Conservation (phyloP, 768 basidiomycete species). For the Podaxis sp. region DNA sequence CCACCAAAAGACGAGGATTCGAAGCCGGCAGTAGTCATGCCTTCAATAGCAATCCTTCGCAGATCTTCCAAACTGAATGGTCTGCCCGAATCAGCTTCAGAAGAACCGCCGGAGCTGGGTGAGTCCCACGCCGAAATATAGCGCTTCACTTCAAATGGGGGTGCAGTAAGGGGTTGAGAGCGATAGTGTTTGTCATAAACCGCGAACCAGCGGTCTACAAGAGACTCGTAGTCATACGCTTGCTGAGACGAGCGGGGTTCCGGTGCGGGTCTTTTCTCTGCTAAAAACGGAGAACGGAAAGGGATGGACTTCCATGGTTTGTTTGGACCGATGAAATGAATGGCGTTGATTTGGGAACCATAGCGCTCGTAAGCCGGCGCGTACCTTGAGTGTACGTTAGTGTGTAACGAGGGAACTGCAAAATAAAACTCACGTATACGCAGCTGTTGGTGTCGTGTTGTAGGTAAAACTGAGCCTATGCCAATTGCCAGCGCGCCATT, state of each 20-base stretch:
- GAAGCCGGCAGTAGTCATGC: slow-evolving; percentile 36
- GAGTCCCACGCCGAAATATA: slow-evolving; percentile 78
- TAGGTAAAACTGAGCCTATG: slow-evolving; percentile 95
- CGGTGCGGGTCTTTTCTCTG: slow-evolving; percentile 22
- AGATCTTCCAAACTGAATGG: slow-evolving; percentile 64
- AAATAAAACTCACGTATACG: slow-evolving; percentile 76
- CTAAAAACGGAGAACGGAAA: slow-evolving; percentile 59
- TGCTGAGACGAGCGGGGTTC: slow-evolving; percentile 33
- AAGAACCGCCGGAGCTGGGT: slow-evolving; percentile 24
- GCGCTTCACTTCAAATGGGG: slow-evolving; percentile 59
- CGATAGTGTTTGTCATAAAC: slow-evolving; percentile 90
- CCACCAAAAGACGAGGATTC: slow-evolving; percentile 13
- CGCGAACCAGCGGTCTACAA: slow-evolving; percentile 88
- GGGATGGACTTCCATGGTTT: slow-evolving; percentile 90
- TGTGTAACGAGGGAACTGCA: slow-evolving; percentile 23
- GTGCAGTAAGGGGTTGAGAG: slow-evolving; percentile 41
- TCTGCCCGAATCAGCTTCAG: slow-evolving; percentile 11
- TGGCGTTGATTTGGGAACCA: slow-evolving; percentile 78
- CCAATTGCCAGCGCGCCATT: slow-evolving; percentile 89
- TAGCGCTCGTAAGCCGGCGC: slow-evolving; percentile 96
- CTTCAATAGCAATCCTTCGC: slow-evolving; percentile 58
- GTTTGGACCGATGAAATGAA: slow-evolving; percentile 94
- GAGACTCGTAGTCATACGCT: slow-evolving; percentile 73
- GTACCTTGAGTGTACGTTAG: slow-evolving; percentile 54
- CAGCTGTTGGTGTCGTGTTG: slow-evolving; percentile 97